Evolutionary conservation across 2,329 filamentous ascomycete species (phyloP).

Genomic region (Dactylellina haptotyla): DNA sequence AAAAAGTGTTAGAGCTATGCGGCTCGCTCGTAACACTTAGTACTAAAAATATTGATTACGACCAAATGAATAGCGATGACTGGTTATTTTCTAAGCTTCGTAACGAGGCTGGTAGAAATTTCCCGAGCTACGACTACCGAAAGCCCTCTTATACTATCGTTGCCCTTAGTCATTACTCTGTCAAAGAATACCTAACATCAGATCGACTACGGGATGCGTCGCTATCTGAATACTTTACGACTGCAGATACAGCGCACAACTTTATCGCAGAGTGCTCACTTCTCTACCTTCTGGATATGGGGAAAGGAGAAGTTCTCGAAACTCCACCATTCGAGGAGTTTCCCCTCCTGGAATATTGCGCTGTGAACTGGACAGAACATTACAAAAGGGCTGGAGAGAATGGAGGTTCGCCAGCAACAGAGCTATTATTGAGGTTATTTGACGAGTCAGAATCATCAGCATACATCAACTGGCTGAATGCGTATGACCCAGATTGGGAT

Average conservation of each 20-base stretch:
- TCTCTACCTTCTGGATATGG: constrained; percentile 20
- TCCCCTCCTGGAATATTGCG: constrained; percentile 36
- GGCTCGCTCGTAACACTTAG: constrained; percentile 13
- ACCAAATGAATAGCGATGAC: neutral
- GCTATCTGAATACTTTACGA: constrained; percentile 1
- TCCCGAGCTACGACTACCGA: neutral
- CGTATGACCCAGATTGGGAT: constrained; percentile 23
- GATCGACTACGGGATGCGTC: constrained; percentile 1
- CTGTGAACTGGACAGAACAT: constrained; percentile 30
- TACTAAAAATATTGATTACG: neutral
- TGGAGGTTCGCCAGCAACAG: neutral
- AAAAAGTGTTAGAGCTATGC: constrained; percentile 39
- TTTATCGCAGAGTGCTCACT: constrained; percentile 29
- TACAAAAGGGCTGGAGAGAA: constrained; percentile 6
- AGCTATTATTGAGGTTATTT: constrained; percentile 13
- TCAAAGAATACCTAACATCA: constrained; percentile 38
- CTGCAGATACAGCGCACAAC: neutral
- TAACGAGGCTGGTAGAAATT: neutral
- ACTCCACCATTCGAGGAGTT: constrained; percentile 13
- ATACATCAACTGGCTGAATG: constrained; percentile 36
- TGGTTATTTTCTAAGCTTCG: constrained; percentile 28
- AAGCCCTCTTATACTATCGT: neutral
- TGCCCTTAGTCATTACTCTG: constrained; percentile 36
- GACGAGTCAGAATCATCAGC: neutral
- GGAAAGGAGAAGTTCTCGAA: neutral